Conservation (phyloP, 2,329 filamentous ascomycete species). For the Meredithiella fracta region DNA sequence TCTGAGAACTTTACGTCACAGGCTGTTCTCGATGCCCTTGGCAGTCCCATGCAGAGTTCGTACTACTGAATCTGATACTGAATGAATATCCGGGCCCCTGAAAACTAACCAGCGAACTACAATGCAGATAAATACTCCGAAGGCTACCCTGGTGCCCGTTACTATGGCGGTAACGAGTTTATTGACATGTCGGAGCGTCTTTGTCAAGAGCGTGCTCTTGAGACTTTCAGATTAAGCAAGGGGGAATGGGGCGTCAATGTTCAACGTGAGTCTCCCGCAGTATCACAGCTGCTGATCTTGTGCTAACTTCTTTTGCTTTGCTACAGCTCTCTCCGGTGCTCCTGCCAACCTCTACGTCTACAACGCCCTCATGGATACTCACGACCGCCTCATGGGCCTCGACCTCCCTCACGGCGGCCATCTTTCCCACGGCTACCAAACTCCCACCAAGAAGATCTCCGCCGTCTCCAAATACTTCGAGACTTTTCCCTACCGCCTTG, state of each 20-base stretch:
- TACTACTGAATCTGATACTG: background rate
- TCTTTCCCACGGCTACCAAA: slow-evolving; percentile 93
- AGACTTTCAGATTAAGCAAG: slow-evolving; percentile 68
- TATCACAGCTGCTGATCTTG: background rate
- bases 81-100: background rate
- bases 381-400: slow-evolving; percentile 92
- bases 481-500: slow-evolving; percentile 83
- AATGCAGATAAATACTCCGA: slow-evolving; percentile 86
- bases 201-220: slow-evolving; percentile 77
- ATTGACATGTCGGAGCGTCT: slow-evolving; percentile 81
- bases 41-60: slow-evolving; percentile 87
- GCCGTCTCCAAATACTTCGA: slow-evolving; percentile 98
- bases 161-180: slow-evolving; percentile 93
- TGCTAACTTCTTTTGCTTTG: background rate
- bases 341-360: slow-evolving; percentile 81
- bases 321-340: slow-evolving; percentile 55
- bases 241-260: slow-evolving; percentile 96
- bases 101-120: slow-evolving; percentile 11
- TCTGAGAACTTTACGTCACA: slow-evolving; percentile 94
- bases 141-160: slow-evolving; percentile 87
- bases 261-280: slow-evolving; percentile 43
- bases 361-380: slow-evolving; percentile 77
- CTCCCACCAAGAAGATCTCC: slow-evolving; percentile 86
- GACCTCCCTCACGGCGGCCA: slow-evolving; percentile 94
- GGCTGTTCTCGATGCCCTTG: slow-evolving; percentile 77